Evolutionary conservation across 2,329 filamentous ascomycete species (phyloP), one percentile per base, ranked within the genome.

Genomic region (Rutstroemia sydowiana): DNA sequence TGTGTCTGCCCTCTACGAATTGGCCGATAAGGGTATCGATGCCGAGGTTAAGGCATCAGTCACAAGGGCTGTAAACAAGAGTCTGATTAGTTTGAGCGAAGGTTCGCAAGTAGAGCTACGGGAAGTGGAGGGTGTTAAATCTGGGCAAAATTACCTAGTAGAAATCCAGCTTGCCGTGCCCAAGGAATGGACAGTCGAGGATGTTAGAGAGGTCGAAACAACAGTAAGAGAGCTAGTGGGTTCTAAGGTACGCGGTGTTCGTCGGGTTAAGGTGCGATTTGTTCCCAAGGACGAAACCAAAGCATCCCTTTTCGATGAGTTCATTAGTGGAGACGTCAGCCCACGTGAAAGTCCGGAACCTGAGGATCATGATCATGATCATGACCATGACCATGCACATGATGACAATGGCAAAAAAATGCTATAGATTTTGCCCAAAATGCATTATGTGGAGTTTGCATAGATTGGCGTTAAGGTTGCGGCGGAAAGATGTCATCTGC

Each of bases 121-220:
- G 41, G 85, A 88, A 41, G 79, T 97, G 3, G 87, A 89, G 58
- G 93, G 93, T 50, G 79, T 95, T 70, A 98, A 98, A 71, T 93
- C 89, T 3, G 93, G 93, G 28, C 93, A 96, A 69, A 98, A 96
- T 71, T 96, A 95, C 67, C 75, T 97, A 28, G 84, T 97, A 61
- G 93, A 97, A 61, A 69, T 98, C 7, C 91, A 95, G 68, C 71
- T 97, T 55, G 86, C 81, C 2, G 87, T 95, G 14, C 89, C 92
- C 0, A 78, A 76, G 20, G 72, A 74, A 31, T 95, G 87, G 86
- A 86, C 86, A 0, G 73, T 98, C 5, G 79, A 83, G 48, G 79
- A 86, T 50, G 79, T 84, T 7, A 75, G 81, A 34, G 71, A 77
- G 14, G 74, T 95, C 13, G 93, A 98, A 68, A 79, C 85, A 32